Base-by-base conservation (phyloP, 139 green algal species). In the Bryopsis sp. region DNA sequence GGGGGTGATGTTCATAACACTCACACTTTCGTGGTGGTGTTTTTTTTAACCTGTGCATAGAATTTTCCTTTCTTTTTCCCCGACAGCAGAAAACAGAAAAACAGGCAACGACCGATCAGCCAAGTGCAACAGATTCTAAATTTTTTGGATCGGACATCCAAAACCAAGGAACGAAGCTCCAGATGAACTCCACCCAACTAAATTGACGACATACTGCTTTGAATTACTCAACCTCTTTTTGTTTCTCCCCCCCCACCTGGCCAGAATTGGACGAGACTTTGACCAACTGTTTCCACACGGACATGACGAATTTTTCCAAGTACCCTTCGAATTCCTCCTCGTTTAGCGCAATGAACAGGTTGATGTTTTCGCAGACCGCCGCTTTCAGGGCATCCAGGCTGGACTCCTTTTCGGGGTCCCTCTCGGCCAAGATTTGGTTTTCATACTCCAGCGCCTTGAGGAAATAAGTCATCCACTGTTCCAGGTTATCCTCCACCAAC, bases 251-350 rank as follows among this genome's bases (percentile, higher is more conserved):
- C 28, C 29, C 58, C 34, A 80, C 81, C 70, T 84, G 76, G 3
- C 69, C 63, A 19, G 73, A 65, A 15, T 71, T 37, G 31, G 64
- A 65, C 3, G 72, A 67, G 39, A 97, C 85, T 47, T 78, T 83
- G 50, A 92, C 71, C 4, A 99, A 81, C 72, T 95, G 80, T 47
- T 75, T 82, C 94, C 93, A 98, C 24, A 97, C 88, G 32, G 86
- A 85, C 36, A 80, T 78, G 4, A 84, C 83, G 69, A 94, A 94
- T 71, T 85, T 68, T 47, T 36, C 48, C 66, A 97, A 79, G 79
- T 86, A 96, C 59, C 80, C 78, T 34, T 82, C 75, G 79, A 98
- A 97, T 58, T 97, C 95, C 75, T 99, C 94, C 80, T 99, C 94
- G 57, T 95, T 91, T 71, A 89, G 88, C 74, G 95, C 88, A 76